Base-by-base conservation (phyloP, 768 basidiomycete genomes). In the Tulasnella sp. region DNA sequence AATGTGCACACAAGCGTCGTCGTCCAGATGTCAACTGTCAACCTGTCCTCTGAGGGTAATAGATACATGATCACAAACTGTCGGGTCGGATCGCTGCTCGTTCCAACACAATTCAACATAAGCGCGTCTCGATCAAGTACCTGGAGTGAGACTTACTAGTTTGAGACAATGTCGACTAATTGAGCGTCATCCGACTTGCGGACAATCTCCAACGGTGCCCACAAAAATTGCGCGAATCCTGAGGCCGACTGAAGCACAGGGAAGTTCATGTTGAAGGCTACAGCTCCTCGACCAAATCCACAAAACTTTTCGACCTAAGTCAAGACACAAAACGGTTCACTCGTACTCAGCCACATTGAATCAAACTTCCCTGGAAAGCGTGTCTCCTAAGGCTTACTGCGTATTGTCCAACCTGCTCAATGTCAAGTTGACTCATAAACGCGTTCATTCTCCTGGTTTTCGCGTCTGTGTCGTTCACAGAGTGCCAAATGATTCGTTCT, bases 401-500 rank as follows among this genome's bases (percentile, higher is more conserved):
- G 36, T 72, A 72, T 17, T 72, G 45, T 40, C 72, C 72, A 31
- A 52, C 72, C 15, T 45, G 42, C 17, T 72, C 72, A 14, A 72
- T 52, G n/a, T 72, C 72, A 29, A 72, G 39, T 36, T 72, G 22
- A 37, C 42, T 36, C 40, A 36, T 72, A 25, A 72, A 72, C 3
- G 39, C 39, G 25, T 72, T 45, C 34, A 37, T 45, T 40, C 31
- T 42, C 40, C 22, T 9, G 36, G 42, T 45, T 54, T 72, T 72
- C 12, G 39, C 42, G 25, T 72, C 72, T 31, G 38, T n/a, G 49
- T 72, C 72, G 72, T 22, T 29, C 8, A 54, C 14, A 14, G 72
- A 72, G 34, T 52, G 72, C 72, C 72, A 72, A 12, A 38, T 38
- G n/a, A 72, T 72, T n/a, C 72, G 38, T 54, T 72, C 72, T 11